phyloP scores from a whole-genome alignment of 805 yeast genomes.

The Myxozyma sirexii region DNA sequence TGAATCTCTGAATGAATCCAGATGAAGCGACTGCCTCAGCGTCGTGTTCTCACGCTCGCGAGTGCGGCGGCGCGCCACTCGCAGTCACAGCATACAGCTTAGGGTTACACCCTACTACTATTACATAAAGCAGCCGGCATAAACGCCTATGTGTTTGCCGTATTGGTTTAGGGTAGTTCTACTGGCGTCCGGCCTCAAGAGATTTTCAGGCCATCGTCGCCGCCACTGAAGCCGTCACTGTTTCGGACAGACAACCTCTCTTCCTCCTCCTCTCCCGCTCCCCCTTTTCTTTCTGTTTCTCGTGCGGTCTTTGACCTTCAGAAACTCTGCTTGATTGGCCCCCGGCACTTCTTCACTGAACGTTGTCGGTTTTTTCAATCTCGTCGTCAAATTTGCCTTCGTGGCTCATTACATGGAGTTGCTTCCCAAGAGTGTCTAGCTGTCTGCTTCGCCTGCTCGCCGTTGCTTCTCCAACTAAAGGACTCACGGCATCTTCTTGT shows the following conservation, averaged over 20 bases:
- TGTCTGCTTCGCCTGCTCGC: not conserved
- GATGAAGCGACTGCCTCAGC: no score
- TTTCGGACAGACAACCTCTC: not conserved
- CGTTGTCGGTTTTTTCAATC: conserved; percentile 10
- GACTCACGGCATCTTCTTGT: not conserved
- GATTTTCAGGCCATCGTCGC: not conserved
- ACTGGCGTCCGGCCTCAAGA: no score
- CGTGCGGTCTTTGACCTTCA: not conserved
- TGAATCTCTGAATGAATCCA: not conserved
- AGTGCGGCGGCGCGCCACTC: not conserved
- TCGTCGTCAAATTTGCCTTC: conserved; percentile 7
- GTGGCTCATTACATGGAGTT: conserved; percentile 6
- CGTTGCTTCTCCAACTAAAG: not conserved
- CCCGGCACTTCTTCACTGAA: conserved; percentile 24
- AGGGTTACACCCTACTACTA: not conserved
- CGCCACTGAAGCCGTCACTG: not conserved
- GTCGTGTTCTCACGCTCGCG: not conserved
- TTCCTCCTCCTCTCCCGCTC: not conserved
- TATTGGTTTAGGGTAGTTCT: not conserved
- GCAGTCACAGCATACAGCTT: not conserved
- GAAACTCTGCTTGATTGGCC: not conserved
- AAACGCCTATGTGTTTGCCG: not conserved
- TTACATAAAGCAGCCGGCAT: not conserved
- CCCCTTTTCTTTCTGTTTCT: not conserved
- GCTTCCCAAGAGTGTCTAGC: not conserved